These are phyloP conservation scores for Fusarium illudens DNA, from an alignment of 2,329 filamentous ascomycete species.

Conservation along the genomic window DNA sequence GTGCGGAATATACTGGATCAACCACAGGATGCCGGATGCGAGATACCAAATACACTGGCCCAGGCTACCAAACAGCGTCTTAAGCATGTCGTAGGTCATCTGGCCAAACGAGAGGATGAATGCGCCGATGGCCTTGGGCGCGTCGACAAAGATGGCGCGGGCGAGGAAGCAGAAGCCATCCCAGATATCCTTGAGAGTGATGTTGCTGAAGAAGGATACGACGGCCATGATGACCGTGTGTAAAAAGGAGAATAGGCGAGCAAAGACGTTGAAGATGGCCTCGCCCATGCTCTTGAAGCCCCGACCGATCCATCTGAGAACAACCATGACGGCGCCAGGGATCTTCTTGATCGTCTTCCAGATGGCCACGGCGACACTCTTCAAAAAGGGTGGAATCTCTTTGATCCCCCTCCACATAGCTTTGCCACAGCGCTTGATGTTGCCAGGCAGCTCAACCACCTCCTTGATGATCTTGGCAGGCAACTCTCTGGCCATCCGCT, in stretches of 20 bases:
- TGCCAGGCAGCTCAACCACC: slow-evolving; percentile 25
- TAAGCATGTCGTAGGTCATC: slow-evolving; percentile 41
- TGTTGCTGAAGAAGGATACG: slow-evolving; percentile 45
- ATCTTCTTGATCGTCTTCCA: slow-evolving; percentile 35
- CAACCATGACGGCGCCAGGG: slow-evolving; percentile 34
- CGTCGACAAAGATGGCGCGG: slow-evolving; percentile 45
- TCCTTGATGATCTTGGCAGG: slow-evolving; percentile 39
- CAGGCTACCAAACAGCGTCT: slow-evolving; percentile 43
- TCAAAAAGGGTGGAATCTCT: slow-evolving; percentile 21
- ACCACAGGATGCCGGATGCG: slow-evolving; percentile 36
- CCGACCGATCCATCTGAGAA: slow-evolving; percentile 44
- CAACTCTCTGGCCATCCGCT: slow-evolving; percentile 38
- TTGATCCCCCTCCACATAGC: slow-evolving; percentile 33
- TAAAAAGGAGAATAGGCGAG: slow-evolving; percentile 45
- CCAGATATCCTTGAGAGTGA: slow-evolving; percentile 53
- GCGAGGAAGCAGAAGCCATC: slow-evolving; percentile 46
- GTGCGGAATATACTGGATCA: slow-evolving; percentile 47
- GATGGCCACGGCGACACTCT: slow-evolving; percentile 6
- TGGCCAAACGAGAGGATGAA: slow-evolving; percentile 38
- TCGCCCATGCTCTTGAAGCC: slow-evolving; percentile 40
- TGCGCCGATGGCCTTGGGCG: slow-evolving; percentile 41
- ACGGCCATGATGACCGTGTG: slow-evolving; percentile 49
- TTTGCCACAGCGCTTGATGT: slow-evolving; percentile 13
- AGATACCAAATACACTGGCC: slow-evolving; percentile 43
- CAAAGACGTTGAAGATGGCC: slow-evolving; percentile 38